Evolutionary conservation across 768 basidiomycete genomes (phyloP).

Genomic region (Rhodotorula taiwanensis): DNA sequence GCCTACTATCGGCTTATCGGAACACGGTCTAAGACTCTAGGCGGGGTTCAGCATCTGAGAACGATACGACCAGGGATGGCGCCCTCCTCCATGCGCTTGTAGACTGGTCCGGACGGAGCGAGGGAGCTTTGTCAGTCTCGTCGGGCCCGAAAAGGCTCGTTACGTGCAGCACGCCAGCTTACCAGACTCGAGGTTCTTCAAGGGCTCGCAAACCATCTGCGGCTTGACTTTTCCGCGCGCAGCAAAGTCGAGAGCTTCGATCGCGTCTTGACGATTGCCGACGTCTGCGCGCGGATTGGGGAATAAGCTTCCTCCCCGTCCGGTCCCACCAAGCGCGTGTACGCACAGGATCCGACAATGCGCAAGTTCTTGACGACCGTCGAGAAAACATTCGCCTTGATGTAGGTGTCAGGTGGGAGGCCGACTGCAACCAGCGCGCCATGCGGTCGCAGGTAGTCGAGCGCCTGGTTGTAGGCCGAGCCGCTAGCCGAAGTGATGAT

Average conservation of each 20-base stretch:
- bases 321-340: no score
- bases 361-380: constrained; percentile 44
- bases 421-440: constrained; percentile 75
- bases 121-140: no score
- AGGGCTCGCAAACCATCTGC: constrained; percentile 63
- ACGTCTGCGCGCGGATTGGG: no score
- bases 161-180: no score
- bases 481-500: constrained; percentile 45
- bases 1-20: no score
- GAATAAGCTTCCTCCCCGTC: no score
- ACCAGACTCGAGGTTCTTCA: constrained; percentile 87
- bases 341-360: constrained; percentile 43
- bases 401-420: constrained; percentile 57
- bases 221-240: constrained; percentile 66
- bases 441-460: constrained; percentile 65
- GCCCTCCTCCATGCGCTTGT: no score
- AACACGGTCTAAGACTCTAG: no score
- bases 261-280: constrained; percentile 71
- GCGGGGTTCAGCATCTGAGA: no score
- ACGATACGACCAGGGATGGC: no score
- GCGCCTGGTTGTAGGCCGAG: constrained; percentile 46
- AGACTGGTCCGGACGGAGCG: no score
- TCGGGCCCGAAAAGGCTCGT: no score
- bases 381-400: constrained; percentile 63
- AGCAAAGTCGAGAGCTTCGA: constrained; percentile 71